Conservation (phyloP, 805 yeast genomes). For the Pichia gijzeniarum region DNA sequence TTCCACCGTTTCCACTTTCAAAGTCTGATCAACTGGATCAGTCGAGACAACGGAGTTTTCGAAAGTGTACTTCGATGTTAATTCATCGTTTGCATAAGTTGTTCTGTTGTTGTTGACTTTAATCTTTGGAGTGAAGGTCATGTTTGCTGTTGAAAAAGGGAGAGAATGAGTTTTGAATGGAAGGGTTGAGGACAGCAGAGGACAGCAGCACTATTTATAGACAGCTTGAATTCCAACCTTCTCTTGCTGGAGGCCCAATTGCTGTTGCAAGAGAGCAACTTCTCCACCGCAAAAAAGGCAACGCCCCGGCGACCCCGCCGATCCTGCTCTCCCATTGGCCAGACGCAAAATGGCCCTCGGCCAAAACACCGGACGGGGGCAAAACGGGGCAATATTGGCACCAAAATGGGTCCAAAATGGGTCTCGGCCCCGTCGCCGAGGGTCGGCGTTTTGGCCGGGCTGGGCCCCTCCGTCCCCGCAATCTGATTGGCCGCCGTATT, state of each 20-base stretch:
- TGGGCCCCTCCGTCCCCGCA: not conserved
- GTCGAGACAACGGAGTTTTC: conserved; percentile 69
- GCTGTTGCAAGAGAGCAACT: too few species aligned
- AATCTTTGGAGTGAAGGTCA: conserved; percentile 35
- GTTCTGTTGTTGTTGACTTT: conserved; percentile 52
- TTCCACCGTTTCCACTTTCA: conserved; percentile 61
- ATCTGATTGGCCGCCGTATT: not conserved
- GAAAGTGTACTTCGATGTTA: conserved; percentile 59
- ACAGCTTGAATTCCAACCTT: too few species aligned
- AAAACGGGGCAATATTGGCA: too few species aligned
- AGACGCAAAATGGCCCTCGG: not conserved
- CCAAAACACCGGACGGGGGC: not conserved
- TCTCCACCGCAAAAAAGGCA: too few species aligned
- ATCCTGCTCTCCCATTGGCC: not conserved
- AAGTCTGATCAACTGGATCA: conserved; percentile 46
- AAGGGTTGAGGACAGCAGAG: too few species aligned
- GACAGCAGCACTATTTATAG: too few species aligned
- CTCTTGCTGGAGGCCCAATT: too few species aligned
- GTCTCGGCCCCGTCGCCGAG: not conserved
- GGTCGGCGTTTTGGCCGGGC: conserved; percentile 2
- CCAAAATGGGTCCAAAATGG: not conserved
- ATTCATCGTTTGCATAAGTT: conserved; percentile 41
- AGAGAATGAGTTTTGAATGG: too few species aligned
- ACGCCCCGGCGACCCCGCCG: not conserved
- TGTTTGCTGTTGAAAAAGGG: not conserved